Evolutionary conservation across 768 basidiomycete genomes (phyloP), one percentile per base, ranked within the genome.

Genomic region (Pulveroboletus frians): DNA sequence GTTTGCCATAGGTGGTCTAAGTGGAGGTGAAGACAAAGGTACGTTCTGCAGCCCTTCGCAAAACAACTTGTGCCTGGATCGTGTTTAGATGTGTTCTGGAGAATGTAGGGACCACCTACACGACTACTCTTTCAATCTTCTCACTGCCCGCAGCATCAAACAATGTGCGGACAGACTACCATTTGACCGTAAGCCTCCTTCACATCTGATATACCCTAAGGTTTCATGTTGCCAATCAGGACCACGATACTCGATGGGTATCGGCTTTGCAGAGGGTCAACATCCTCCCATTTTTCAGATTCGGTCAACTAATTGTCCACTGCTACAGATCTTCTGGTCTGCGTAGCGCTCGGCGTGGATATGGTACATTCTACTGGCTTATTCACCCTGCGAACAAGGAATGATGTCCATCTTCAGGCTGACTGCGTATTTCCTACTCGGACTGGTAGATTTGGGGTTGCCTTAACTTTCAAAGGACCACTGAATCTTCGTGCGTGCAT

Each of bases 351-450:
- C n/a, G 92, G 92, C 13, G 78, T 94, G 27, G 92, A 95, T 60
- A 94, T 95, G 90, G 91, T 88, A 53, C 27, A 71, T 52, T 32
- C 21, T 44, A 21, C 39, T 35, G 42, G 35, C 31, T 37, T 45
- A 29, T 17, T 26, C 26, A n/a, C 39, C 32, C n/a, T 7, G 32
- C 20, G 9, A 20, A 52, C 7, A 53, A 15, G 40, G 15, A 27
- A 42, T 48, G 17, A 46, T 9, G 15, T 30, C n/a, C 14, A 42
- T 47, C 17, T 46, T 9, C 51, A 90, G 89, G 91, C 91, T 0
- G 92, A 95, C 63, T 95, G 92, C 54, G 92, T 95, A 10, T 94
- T 92, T 59, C 92, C 92, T 29, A 95, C 92, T 2, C 79, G 92
- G 50, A 94, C 92, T 1, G 92, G 92, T 32, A 79, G 92, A 26